phyloP scores from a whole-genome alignment of 441 rosid genomes.

The California macrophylla region DNA sequence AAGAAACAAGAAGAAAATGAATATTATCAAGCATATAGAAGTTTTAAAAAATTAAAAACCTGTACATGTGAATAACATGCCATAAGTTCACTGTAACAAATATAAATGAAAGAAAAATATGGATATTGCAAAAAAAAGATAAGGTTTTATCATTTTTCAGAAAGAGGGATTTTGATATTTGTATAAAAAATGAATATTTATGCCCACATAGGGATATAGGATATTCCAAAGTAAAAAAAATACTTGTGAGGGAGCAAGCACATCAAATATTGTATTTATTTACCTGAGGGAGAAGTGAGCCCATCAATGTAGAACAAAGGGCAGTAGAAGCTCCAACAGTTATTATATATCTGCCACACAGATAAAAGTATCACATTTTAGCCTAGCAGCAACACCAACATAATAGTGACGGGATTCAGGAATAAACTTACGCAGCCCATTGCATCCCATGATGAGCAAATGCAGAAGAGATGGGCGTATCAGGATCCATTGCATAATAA shows the following conservation, averaged over 20 bases:
- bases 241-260: neutral
- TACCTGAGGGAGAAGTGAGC: slow-evolving; percentile 96
- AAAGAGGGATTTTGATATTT: neutral
- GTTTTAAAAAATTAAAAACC: neutral
- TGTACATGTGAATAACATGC: neutral
- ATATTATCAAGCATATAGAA: neutral
- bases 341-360: slow-evolving; percentile 52
- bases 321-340: slow-evolving; percentile 88
- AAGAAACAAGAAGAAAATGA: neutral
- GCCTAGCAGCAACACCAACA: neutral
- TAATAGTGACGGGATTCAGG: slow-evolving; percentile 4
- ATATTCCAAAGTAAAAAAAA: neutral
- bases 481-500: slow-evolving; percentile 86
- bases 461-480: slow-evolving; percentile 95
- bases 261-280: slow-evolving; percentile 1
- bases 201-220: neutral
- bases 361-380: slow-evolving; percentile 6
- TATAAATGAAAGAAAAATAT: neutral
- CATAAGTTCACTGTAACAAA: neutral
- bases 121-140: neutral
- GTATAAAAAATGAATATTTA: neutral
- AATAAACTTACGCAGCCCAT: slow-evolving; percentile 82
- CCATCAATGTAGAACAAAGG: slow-evolving; percentile 91
- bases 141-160: neutral
- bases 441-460: slow-evolving; percentile 81